These are phyloP conservation scores for Eragrostis curvula DNA, from an alignment of 176 grass and related monocot genomes.

Conservation along the genomic window DNA sequence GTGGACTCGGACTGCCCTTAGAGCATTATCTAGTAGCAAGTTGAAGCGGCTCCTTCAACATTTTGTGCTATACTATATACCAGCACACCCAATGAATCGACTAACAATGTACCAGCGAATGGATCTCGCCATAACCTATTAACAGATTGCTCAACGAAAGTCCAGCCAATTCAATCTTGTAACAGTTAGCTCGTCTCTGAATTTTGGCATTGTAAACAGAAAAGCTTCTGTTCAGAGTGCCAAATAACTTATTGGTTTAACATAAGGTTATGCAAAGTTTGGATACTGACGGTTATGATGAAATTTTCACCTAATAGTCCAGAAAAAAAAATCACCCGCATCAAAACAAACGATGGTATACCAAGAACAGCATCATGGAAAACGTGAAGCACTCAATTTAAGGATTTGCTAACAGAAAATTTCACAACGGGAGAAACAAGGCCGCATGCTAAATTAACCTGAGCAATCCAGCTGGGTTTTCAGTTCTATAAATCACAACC, in stretches of 20 bases:
- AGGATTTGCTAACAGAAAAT: background rate
- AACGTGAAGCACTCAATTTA: background rate
- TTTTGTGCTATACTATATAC: background rate
- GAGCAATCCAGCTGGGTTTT: background rate
- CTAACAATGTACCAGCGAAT: background rate
- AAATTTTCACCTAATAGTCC: background rate
- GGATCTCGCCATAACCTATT: background rate
- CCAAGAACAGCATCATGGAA: background rate
- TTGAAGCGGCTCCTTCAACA: background rate
- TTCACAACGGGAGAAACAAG: background rate
- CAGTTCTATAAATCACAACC: slow-evolving; percentile 1
- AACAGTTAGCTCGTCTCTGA: background rate
- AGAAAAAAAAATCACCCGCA: background rate
- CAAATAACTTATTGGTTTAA: background rate
- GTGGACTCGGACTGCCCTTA: background rate
- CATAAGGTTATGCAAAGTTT: background rate
- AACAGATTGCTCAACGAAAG: background rate
- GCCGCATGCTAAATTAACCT: background rate
- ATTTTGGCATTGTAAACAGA: background rate
- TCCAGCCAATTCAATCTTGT: background rate
- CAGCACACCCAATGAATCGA: background rate
- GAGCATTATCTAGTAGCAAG: background rate
- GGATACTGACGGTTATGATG: background rate
- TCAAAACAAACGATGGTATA: background rate
- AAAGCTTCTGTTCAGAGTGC: background rate